Conservation (phyloP, 108 stramenopile genomes). For the Heterococcus sp. region DNA sequence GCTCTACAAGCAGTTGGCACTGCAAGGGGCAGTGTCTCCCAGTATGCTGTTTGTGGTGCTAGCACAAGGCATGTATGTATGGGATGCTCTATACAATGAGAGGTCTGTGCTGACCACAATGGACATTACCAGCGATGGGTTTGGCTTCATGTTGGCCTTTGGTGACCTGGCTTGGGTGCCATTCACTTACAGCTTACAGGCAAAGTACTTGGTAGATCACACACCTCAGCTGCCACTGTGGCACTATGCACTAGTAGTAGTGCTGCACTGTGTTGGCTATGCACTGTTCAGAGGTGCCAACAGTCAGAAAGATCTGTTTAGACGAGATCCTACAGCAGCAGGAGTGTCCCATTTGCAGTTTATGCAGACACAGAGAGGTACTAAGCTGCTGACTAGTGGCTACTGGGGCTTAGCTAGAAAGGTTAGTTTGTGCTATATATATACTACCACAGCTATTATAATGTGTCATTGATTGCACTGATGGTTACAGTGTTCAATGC, state of each 20-base stretch:
- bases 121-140: constrained; percentile 99
- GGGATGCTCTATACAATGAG: constrained; percentile 92
- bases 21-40: constrained; percentile 71
- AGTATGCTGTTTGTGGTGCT: constrained; percentile 82
- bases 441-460: too few relatives aligned
- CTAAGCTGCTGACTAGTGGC: constrained; percentile 74
- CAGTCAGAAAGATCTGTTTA: constrained; percentile 89
- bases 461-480: too few relatives aligned
- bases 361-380: constrained; percentile 51
- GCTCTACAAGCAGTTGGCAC: constrained; percentile 69
- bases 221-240: constrained; percentile 68
- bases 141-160: constrained; percentile 96
- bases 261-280: too few relatives aligned
- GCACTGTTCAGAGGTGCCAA: too few relatives aligned
- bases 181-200: constrained; percentile 85
- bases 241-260: too few relatives aligned
- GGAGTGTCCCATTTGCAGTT: constrained; percentile 49
- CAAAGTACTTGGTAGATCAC: constrained; percentile 59
- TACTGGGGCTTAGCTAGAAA: constrained; percentile 98
- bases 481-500: too few relatives aligned
- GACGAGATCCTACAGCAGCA: constrained; percentile 71
- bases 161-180: constrained; percentile 99
- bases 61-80: constrained; percentile 91
- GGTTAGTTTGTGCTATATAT: too few relatives aligned
- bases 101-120: constrained; percentile 92